Percentiles rank a stretch among this genome's conserved stretches.
These are phyloP conservation scores for Ichthyophonus hoferi DNA, from an alignment of 208 protist genomes.

Conservation along the genomic window DNA sequence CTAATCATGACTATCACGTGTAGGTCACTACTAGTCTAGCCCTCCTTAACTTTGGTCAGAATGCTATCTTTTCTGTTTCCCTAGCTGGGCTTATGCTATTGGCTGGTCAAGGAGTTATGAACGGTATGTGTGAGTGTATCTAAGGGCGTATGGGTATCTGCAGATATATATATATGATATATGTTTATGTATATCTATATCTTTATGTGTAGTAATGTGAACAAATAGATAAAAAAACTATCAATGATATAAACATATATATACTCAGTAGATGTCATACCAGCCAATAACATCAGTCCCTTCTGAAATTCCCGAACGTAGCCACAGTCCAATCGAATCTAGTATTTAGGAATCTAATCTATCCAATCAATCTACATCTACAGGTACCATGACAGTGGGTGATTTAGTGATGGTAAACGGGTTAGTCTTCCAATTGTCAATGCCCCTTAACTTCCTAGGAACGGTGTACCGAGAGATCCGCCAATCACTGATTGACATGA, in stretches of 20 bases:
- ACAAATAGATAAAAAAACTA: background rate
- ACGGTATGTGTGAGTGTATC: slow-evolving; percentile 30
- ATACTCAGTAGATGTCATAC: too few species aligned
- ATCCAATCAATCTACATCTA: background rate
- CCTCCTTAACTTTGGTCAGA: slow-evolving; percentile 67
- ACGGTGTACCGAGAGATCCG: slow-evolving; percentile 65
- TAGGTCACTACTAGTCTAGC: slow-evolving; percentile 37
- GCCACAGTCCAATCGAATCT: too few species aligned
- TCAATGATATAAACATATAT: background rate
- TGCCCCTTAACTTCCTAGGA: slow-evolving; percentile 71
- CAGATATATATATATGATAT: background rate
- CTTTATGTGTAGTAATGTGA: too few species aligned
- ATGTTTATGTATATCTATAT: background rate
- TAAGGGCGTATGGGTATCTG: background rate
- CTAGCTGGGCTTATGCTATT: slow-evolving; percentile 64
- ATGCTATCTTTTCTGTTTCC: slow-evolving; percentile 56
- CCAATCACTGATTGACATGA: slow-evolving; percentile 67
- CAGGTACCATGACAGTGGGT: slow-evolving; percentile 58
- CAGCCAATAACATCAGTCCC: too few species aligned
- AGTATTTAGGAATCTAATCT: too few species aligned
- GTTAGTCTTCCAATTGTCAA: slow-evolving; percentile 67
- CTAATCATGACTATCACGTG: too few species aligned
- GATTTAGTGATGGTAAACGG: slow-evolving; percentile 69
- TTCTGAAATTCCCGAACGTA: too few species aligned
- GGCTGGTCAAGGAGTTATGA: slow-evolving; percentile 50